A percentile compares a stretch with the other conserved stretches of the same genome.
Conservation (phyloP, 1,284 basidiomycete genomes). For the Irpex sp. region DNA sequence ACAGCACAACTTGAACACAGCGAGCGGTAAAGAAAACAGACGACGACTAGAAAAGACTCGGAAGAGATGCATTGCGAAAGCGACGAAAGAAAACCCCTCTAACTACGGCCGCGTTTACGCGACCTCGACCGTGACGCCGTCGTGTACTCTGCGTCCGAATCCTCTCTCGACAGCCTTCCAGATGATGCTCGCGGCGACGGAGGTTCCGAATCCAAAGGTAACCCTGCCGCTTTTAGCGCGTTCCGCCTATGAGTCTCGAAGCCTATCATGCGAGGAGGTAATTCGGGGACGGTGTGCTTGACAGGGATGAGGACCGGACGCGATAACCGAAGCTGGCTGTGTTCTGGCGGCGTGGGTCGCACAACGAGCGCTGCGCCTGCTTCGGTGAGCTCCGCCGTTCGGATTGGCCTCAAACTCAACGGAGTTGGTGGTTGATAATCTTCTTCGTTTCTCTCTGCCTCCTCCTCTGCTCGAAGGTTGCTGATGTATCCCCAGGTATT, state of each 20-base stretch:
- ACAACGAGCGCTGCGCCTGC: neutral
- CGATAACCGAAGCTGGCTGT: neutral
- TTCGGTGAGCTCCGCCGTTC: neutral
- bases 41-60: neutral
- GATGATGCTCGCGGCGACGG: neutral
- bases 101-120: neutral
- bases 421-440: neutral
- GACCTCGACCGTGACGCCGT: neutral
- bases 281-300: neutral
- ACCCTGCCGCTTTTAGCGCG: neutral
- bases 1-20: neutral
- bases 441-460: neutral
- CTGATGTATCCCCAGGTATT: neutral
- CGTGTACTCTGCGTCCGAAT: neutral
- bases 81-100: neutral
- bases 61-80: neutral
- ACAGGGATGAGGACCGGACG: neutral
- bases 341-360: neutral
- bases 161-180: neutral
- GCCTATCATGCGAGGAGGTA: neutral
- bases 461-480: neutral
- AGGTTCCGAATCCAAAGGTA: neutral
- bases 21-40: neutral
- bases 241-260: neutral
- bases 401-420: neutral